Conservation (phyloP, 1,284 basidiomycete genomes). For the Inonotus obliquus region DNA sequence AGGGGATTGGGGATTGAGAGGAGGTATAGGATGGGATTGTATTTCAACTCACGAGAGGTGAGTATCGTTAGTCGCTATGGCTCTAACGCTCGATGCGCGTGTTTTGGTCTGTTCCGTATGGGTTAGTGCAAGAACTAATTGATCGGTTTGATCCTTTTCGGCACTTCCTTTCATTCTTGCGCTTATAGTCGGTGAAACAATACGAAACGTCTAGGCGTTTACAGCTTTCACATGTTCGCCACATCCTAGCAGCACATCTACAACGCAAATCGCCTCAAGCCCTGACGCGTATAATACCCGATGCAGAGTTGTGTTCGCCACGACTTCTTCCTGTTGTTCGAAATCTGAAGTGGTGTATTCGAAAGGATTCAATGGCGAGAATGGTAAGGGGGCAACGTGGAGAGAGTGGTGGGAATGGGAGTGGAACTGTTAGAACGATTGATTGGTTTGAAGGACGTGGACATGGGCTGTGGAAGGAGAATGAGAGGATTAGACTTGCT, state of each 20-base stretch:
- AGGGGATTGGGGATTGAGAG: conserved; percentile 61
- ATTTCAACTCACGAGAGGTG: conserved; percentile 58
- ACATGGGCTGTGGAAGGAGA: conserved; percentile 39
- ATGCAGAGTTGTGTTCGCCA: conserved; percentile 49
- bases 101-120: too few species aligned
- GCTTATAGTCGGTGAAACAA: conserved; percentile 47
- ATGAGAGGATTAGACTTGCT: conserved; percentile 59
- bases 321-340: conserved; percentile 51
- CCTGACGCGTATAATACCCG: conserved; percentile 45
- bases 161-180: conserved; percentile 10
- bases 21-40: conserved; percentile 56
- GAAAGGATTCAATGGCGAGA: conserved; percentile 51
- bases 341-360: conserved; percentile 53
- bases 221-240: conserved; percentile 43
- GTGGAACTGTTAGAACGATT: conserved; percentile 27
- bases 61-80: too few species aligned
- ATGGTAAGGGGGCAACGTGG: conserved; percentile 25
- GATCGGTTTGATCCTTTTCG: conserved; percentile 1
- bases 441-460: conserved; percentile 52
- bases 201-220: conserved; percentile 51
- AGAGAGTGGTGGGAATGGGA: conserved; percentile 22
- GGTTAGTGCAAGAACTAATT: too few species aligned
- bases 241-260: conserved; percentile 43
- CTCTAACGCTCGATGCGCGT: too few species aligned
- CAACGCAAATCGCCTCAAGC: conserved; percentile 32